These are phyloP conservation scores for Tilletia indica DNA, from an alignment of 1,284 basidiomycete species.

Conservation along the genomic window DNA sequence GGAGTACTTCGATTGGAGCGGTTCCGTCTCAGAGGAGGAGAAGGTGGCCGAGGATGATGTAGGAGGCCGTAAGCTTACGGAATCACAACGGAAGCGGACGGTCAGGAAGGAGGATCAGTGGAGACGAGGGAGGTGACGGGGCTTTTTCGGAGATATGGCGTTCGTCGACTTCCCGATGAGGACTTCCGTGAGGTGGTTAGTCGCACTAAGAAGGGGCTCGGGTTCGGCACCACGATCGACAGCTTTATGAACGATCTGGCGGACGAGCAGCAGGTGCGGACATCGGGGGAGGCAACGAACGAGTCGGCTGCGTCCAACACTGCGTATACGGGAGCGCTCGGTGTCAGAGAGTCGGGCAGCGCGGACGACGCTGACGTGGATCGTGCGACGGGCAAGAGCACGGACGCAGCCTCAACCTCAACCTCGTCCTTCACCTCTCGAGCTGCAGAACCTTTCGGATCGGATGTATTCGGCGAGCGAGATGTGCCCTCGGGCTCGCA, in stretches of 20 bases:
- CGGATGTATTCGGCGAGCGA: slow-evolving; percentile 12
- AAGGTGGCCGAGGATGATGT: background rate
- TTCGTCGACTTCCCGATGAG: background rate
- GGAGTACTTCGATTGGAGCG: slow-evolving; percentile 8
- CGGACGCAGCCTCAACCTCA: no score
- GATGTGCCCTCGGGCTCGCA: slow-evolving; percentile 9
- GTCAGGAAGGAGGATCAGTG: background rate
- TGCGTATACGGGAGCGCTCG: no score
- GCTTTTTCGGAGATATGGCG: background rate
- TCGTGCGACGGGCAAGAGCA: no score
- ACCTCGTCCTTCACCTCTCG: no score
- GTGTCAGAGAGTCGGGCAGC: no score
- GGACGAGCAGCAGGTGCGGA: no score
- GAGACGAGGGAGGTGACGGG: background rate
- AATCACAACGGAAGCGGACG: background rate
- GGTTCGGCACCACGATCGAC: no score
- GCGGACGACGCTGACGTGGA: no score
- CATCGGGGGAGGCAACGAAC: no score
- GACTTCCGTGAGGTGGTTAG: background rate
- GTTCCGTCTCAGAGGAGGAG: background rate
- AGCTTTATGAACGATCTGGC: no score
- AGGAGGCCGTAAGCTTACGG: background rate
- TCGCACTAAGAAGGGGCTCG: no score
- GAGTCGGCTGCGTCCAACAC: no score
- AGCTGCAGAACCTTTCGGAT: background rate